Conservation (phyloP, 495 filamentous ascomycete genomes). For the Hypoxylon fuscum region DNA sequence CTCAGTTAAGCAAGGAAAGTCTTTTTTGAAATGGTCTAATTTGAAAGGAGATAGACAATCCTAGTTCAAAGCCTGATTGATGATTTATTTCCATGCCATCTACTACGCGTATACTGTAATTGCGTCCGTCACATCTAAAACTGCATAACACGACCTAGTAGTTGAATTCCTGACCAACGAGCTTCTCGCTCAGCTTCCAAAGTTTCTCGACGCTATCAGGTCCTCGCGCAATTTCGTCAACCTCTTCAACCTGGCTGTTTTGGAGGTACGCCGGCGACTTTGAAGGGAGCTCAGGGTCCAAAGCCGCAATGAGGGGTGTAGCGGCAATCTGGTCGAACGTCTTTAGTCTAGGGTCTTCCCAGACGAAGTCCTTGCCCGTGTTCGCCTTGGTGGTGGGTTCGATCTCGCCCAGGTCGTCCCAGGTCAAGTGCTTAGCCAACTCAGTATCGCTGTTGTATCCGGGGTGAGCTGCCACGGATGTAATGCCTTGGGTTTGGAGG, state of each 20-base stretch:
- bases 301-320: constrained; percentile 29
- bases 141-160: constrained; percentile 19
- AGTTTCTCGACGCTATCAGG: constrained; percentile 52
- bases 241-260: constrained; percentile 24
- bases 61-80: too few relatives aligned
- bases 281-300: constrained; percentile 27
- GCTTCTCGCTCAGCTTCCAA: constrained; percentile 59
- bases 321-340: constrained; percentile 21
- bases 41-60: too few relatives aligned
- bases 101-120: too few relatives aligned
- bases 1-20: too few relatives aligned
- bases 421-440: constrained; percentile 12
- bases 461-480: constrained; percentile 51
- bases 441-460: constrained; percentile 36
- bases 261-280: constrained; percentile 28
- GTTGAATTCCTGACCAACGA: constrained; percentile 56
- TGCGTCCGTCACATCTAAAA: too few relatives aligned
- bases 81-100: too few relatives aligned
- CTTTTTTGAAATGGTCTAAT: too few relatives aligned
- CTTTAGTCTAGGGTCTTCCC: constrained; percentile 11
- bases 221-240: constrained; percentile 40
- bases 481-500: constrained; percentile 37
- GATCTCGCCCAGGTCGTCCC: constrained; percentile 14
- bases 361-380: constrained; percentile 17
- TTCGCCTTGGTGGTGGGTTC: constrained; percentile 5